These are phyloP conservation scores for Candida corydali DNA, from an alignment of 805 yeast species.

Conservation along the genomic window DNA sequence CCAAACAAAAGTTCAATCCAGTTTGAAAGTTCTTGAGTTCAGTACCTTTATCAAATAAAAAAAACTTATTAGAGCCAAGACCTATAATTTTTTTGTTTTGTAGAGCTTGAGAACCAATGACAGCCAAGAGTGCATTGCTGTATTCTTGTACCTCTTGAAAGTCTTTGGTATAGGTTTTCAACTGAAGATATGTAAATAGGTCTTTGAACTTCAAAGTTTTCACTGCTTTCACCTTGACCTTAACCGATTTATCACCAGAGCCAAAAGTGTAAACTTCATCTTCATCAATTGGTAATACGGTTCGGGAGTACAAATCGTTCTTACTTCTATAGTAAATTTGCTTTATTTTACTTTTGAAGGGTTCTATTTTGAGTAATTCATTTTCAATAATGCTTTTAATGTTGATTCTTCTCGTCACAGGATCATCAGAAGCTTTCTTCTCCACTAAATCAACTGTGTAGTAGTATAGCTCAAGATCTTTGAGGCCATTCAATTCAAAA, in stretches of 20 bases:
- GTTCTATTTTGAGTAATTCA: constrained; percentile 5
- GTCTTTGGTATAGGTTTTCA: constrained; percentile 6
- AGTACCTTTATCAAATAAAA: constrained; percentile 7
- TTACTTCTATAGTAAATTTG: constrained; percentile 7
- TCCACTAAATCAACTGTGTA: constrained; percentile 8
- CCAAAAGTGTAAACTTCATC: constrained; percentile 3
- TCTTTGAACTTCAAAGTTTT: constrained; percentile 8
- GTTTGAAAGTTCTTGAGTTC: constrained; percentile 4
- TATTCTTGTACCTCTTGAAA: constrained; percentile 9
- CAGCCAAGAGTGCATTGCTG: constrained; percentile 8
- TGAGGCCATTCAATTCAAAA: constrained; percentile 6
- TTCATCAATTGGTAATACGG: constrained; percentile 10
- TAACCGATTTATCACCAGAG: not conserved
- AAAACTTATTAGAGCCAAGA: constrained; percentile 8
- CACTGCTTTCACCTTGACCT: constrained; percentile 7
- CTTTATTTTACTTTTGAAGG: constrained; percentile 8
- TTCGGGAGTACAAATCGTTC: constrained; percentile 4
- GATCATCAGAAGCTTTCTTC: not conserved
- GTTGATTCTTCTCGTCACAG: not conserved
- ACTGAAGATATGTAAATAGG: constrained; percentile 6
- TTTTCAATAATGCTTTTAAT: constrained; percentile 7
- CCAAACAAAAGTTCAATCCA: constrained; percentile 6
- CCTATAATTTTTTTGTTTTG: constrained; percentile 6
- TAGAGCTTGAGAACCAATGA: constrained; percentile 7
- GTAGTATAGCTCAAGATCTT: constrained; percentile 5